Evolutionary conservation across 2,329 filamentous ascomycete genomes (phyloP), one percentile per base, ranked within the genome.

Genomic region (Aureobasidium sp.): DNA sequence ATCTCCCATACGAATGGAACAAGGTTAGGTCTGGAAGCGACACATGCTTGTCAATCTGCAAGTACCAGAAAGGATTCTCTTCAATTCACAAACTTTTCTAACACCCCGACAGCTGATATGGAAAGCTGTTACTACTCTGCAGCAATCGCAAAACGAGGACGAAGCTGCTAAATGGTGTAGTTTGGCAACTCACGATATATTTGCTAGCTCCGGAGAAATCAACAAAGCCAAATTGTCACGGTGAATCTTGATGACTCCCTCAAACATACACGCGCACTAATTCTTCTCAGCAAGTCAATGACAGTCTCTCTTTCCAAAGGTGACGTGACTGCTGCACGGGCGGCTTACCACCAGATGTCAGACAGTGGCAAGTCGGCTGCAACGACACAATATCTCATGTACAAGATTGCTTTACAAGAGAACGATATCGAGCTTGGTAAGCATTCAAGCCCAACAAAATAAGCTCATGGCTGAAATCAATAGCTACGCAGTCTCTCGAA

Each of bases 151-250:
- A 1, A 74, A 84, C 16, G 82, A 59, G 34, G 21, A 81, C 60
- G 75, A 79, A 2, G 66, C 77, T 14, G 82, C 87, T 1, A 82
- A 21, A 55, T 97, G 90, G 91, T 95, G 90, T 67, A 78, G 73
- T 8, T 70, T 91, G 21, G 86, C 88, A 0, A 77, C 88, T 13
- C 86, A 91, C 68, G 71, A 77, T 0, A 68, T 90, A 0, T 91
- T 97, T 65, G 75, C 80, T 14, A 82, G 82, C 54, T 82, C 84
- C 25, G 87, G 88, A 1, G 79, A 85, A 2, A 67, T 80, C 1
- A 94, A 92, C 69, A 80, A 80, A 61, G 82, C 82, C 5, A 91
- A 89, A 64, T 79, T 94, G 63, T 76, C 83, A 50, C 91, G 91
- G 55, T 49, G 14, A 48, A 21, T 21, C 4, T 21, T 27, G 7